These are phyloP conservation scores for Boletellus ananiceps DNA, from an alignment of 768 basidiomycete species.

Conservation along the genomic window DNA sequence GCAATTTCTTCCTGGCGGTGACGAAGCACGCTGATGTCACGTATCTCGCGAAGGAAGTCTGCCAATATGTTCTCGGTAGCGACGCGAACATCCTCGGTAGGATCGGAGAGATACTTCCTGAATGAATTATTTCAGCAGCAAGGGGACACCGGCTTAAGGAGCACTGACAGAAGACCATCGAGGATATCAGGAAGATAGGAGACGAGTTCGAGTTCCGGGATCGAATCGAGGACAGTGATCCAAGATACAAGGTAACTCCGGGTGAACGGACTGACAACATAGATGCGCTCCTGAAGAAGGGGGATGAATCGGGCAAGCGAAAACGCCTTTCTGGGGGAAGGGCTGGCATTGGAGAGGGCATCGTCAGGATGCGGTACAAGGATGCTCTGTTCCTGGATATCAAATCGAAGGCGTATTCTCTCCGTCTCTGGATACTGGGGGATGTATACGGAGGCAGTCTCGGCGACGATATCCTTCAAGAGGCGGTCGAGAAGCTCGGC, in stretches of 20 bases:
- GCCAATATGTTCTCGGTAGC: conserved; percentile 87
- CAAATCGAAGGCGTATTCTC: conserved; percentile 46
- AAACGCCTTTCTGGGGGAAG: conserved; percentile 69
- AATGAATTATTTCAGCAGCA: conserved; percentile 4
- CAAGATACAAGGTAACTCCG: conserved; percentile 95
- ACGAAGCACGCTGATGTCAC: conserved; percentile 74
- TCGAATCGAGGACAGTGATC: conserved; percentile 93
- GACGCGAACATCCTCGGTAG: conserved; percentile 86
- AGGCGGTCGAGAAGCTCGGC: conserved; percentile 94
- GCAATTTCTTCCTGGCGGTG: conserved; percentile 56
- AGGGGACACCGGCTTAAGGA: conserved; percentile 1
- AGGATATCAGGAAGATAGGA: conserved; percentile 93
- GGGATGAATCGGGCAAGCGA: conserved; percentile 94
- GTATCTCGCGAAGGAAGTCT: conserved; percentile 88
- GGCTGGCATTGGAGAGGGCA: conserved; percentile 17
- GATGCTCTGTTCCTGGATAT: conserved; percentile 48
- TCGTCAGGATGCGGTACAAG: conserved; percentile 63
- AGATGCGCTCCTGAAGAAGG: conserved; percentile 85
- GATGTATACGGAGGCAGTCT: conserved; percentile 92
- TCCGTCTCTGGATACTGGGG: conserved; percentile 83
- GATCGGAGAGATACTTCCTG: conserved; percentile 94
- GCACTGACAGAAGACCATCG: conserved; percentile 81
- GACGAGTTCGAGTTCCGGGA: conserved; percentile 93
- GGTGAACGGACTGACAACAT: conserved; percentile 93
- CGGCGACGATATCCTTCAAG: conserved; percentile 97